A percentile compares a stretch with the other conserved stretches of the same genome.
These are phyloP conservation scores for Cucurbita ficifolia DNA, from an alignment of 306 rosid species.

Conservation along the genomic window DNA sequence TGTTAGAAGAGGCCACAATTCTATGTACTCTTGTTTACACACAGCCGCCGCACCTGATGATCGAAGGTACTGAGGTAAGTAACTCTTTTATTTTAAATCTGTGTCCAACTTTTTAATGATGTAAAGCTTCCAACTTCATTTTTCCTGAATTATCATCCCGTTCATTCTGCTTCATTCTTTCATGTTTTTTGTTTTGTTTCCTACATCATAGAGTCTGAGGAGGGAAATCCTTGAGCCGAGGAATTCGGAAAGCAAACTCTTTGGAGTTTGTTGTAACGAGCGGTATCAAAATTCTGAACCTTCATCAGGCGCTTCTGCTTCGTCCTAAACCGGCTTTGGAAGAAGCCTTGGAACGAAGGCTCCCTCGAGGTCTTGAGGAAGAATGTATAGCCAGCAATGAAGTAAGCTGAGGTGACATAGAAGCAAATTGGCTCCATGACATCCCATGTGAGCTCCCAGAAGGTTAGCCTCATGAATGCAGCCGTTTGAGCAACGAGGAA, in stretches of 20 bases:
- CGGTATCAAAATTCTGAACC: conserved; percentile 35
- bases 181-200: no score
- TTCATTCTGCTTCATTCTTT: no score
- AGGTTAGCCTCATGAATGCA: conserved; percentile 51
- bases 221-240: neutral
- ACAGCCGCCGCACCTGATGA: conserved; percentile 1
- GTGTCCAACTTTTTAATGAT: neutral
- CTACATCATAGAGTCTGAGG: neutral
- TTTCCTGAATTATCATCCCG: neutral
- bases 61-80: neutral
- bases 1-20: neutral
- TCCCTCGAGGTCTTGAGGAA: conserved; percentile 43
- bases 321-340: conserved; percentile 29
- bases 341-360: conserved; percentile 44
- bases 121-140: neutral
- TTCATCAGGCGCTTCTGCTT: conserved; percentile 45
- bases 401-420: conserved; percentile 36
- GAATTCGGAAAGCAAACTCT: conserved; percentile 5
- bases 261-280: conserved; percentile 28
- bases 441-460: conserved; percentile 70
- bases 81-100: neutral
- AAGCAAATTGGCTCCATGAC: conserved; percentile 70
- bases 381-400: conserved; percentile 36
- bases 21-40: neutral
- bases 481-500: conserved; percentile 32